phyloP scores from a whole-genome alignment of 805 yeast genomes.

The Barnettozyma wickerhamii region DNA sequence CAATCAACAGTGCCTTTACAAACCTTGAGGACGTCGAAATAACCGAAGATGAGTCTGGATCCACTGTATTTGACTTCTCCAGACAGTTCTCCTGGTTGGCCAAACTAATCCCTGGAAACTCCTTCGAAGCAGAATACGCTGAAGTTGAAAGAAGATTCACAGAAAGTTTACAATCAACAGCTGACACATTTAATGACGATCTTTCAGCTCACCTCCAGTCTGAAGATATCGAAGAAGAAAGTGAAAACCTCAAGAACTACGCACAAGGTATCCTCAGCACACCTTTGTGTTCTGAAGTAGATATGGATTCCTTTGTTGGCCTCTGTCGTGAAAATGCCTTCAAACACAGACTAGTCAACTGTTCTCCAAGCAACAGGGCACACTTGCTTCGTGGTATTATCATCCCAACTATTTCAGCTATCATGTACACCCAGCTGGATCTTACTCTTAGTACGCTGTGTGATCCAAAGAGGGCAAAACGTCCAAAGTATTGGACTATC shows the following conservation, averaged over 20 bases:
- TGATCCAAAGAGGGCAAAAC: not conserved
- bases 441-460: too few species aligned
- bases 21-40: not conserved
- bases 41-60: not conserved
- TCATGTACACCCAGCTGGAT: not conserved
- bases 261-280: not conserved
- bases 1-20: not conserved
- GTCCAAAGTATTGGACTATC: slow-evolving; percentile 1
- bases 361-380: not conserved
- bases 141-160: not conserved
- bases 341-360: slow-evolving; percentile 5
- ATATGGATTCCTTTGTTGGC: slow-evolving; percentile 3
- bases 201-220: not conserved
- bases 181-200: too few species aligned
- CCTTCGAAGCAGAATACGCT: not conserved
- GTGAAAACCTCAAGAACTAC: not conserved
- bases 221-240: not conserved
- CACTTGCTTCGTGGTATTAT: slow-evolving; percentile 1
- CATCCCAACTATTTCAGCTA: not conserved
- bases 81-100: not conserved
- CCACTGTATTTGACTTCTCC: not conserved
- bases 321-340: slow-evolving; percentile 6
- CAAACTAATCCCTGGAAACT: not conserved
- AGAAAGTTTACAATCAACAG: too few species aligned
- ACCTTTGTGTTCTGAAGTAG: slow-evolving; percentile 5